A percentile compares a stretch with the other conserved stretches of the same genome.
Conservation (phyloP, 139 green algal genomes). For the Chlamydomonas incerta region DNA sequence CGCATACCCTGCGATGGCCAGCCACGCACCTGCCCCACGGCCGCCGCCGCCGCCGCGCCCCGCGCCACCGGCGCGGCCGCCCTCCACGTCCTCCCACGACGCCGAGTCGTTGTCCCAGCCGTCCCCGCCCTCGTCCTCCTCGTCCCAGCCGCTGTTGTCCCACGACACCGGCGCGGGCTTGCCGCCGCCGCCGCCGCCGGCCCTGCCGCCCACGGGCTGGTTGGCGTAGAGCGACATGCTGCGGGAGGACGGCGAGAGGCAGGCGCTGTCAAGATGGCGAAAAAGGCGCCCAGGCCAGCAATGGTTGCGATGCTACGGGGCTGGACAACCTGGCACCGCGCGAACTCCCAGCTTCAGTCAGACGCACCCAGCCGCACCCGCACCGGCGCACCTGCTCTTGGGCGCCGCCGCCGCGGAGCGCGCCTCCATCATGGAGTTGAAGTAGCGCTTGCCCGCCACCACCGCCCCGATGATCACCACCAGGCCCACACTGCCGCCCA, state of each 20-base stretch:
- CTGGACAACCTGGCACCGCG: no score
- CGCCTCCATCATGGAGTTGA: neutral
- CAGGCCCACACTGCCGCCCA: slow-evolving; percentile 5
- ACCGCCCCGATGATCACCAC: slow-evolving; percentile 3
- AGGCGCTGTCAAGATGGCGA: no score
- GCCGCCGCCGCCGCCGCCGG: neutral
- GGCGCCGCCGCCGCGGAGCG: neutral
- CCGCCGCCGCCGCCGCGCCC: neutral
- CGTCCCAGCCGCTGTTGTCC: slow-evolving; percentile 20
- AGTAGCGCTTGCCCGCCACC: neutral
- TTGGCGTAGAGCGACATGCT: slow-evolving; percentile 37
- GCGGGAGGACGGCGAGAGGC: neutral
- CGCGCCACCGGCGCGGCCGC: neutral
- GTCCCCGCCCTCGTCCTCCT: slow-evolving; percentile 2
- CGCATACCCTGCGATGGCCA: neutral
- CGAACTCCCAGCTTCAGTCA: no score
- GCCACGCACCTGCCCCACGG: neutral
- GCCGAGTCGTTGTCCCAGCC: slow-evolving; percentile 43
- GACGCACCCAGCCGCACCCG: neutral
- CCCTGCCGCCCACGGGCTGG: neutral
- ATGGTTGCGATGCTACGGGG: no score
- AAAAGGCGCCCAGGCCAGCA: no score
- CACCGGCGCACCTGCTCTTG: slow-evolving; percentile 3
- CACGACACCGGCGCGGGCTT: neutral
- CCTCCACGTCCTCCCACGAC: slow-evolving; percentile 37